Conservation (phyloP, 2,329 filamentous ascomycete species). For the Bipolaris victoriae region DNA sequence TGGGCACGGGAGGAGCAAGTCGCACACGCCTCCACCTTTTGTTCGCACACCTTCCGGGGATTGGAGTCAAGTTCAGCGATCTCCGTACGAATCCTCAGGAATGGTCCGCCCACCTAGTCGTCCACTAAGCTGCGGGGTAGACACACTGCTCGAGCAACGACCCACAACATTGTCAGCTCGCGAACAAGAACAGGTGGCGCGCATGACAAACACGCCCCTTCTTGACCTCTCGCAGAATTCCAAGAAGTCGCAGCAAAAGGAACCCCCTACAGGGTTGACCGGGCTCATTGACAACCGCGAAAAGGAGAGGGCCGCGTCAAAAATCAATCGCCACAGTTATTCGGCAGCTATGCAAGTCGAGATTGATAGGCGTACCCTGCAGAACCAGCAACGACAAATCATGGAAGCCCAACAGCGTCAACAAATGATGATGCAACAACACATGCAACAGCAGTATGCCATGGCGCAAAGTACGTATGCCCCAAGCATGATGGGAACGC, state of each 20-base stretch:
- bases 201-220: slow-evolving; percentile 77
- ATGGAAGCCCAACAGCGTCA: slow-evolving; percentile 35
- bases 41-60: slow-evolving; percentile 54
- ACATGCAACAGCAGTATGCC: slow-evolving; percentile 34
- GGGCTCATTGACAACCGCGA: slow-evolving; percentile 82
- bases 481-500: slow-evolving; percentile 34
- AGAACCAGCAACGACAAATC: slow-evolving; percentile 37
- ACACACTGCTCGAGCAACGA: slow-evolving; percentile 59
- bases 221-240: slow-evolving; percentile 66
- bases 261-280: slow-evolving; percentile 66
- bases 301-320: slow-evolving; percentile 65
- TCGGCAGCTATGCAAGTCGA: slow-evolving; percentile 45
- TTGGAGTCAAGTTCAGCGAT: slow-evolving; percentile 50
- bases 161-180: slow-evolving; percentile 75
- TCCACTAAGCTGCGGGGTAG: slow-evolving; percentile 59
- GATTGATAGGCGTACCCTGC: slow-evolving; percentile 44
- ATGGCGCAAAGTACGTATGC: slow-evolving; percentile 34
- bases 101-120: slow-evolving; percentile 38
- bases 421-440: slow-evolving; percentile 35
- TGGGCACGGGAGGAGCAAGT: slow-evolving; percentile 65
- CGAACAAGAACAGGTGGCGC: slow-evolving; percentile 87
- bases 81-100: slow-evolving; percentile 32
- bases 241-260: slow-evolving; percentile 48
- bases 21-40: slow-evolving; percentile 55
- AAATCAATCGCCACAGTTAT: slow-evolving; percentile 35